Percentiles rank a stretch among this genome's conserved stretches.
phyloP scores from a whole-genome alignment of 495 filamentous ascomycete species.

The Xylaria longipes region DNA sequence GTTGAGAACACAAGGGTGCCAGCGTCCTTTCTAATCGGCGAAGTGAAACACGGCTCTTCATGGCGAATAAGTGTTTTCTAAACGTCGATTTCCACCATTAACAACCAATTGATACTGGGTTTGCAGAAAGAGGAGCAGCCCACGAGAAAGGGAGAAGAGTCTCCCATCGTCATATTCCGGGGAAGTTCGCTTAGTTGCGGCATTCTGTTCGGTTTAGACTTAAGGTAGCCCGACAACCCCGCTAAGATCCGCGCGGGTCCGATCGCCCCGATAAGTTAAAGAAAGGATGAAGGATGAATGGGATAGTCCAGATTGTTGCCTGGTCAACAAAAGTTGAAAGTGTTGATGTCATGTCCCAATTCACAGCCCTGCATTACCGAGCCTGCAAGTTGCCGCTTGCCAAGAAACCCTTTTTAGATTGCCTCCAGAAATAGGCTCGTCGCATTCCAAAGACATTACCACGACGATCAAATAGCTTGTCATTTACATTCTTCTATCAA shows the following conservation, averaged over 20 bases:
- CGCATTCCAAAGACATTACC: neutral
- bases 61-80: neutral
- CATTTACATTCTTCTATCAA: constrained; percentile 10
- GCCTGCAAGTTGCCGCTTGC: constrained; percentile 23
- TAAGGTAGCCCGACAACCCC: neutral
- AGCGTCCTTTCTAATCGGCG: constrained; percentile 31
- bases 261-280: neutral
- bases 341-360: constrained; percentile 30
- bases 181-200: constrained; percentile 41
- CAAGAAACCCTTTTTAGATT: constrained; percentile 35
- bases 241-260: neutral
- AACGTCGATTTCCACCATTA: neutral
- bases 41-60: constrained; percentile 24
- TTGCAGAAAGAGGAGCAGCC: neutral
- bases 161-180: constrained; percentile 30
- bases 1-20: constrained; percentile 21
- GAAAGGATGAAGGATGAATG: too few species aligned
- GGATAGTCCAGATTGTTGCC: constrained; percentile 46
- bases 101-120: constrained; percentile 2
- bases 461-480: neutral
- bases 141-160: constrained; percentile 1
- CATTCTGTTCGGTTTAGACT: constrained; percentile 30
- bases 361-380: constrained; percentile 8
- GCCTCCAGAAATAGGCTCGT: constrained; percentile 30
- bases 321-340: constrained; percentile 43